Base-by-base conservation (phyloP, 2,329 filamentous ascomycete genomes). In the Diplodia corticola region DNA sequence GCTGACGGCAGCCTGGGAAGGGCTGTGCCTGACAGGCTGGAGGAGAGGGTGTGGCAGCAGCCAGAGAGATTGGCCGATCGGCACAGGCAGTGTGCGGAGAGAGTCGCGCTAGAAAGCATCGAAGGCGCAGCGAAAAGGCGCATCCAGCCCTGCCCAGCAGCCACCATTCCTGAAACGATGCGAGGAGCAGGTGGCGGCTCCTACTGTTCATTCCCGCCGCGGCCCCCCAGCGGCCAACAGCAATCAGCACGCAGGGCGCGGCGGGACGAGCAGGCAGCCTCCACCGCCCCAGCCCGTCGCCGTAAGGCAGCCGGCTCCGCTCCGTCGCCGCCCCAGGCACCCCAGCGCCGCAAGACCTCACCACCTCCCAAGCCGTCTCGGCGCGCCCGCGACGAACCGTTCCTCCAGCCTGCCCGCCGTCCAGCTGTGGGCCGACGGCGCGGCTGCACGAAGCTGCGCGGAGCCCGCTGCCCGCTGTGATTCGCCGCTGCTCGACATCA, bases 1-100 rank as follows among this genome's bases (percentile, higher is more conserved):
- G 51, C 51, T 57, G 53, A 40, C 33, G 26, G 57, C 55, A 40
- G 53, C 7, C 5, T 12, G 12, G 13, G 20, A 24, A 15, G 17
- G 57, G 57, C 57, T 30, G 57, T 60, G 57, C 57, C 57, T 60
- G 57, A n/a, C 26, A n/a, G 17, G n/a, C n/a, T n/a, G n/a, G n/a
- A n/a, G n/a, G n/a, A n/a, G 37, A 33, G 37, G 35, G 54, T 59
- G 54, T 59, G 54, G 57, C 40, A 49, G 57, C 57, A 35, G 40
- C n/a, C 13, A 3, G 6, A 10, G 40, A 26, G 55, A 40, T 60
- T 48, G 57, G 57, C 35, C 57, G 57, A 60, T 60, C 57, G 40
- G 40, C 40, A 2, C 26, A 10, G 57, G 15, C 50, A 53, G 50
- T 15, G 26, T 53, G 50, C 26, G 50, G 50, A 40, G 40, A 49